These are phyloP conservation scores for Citeromyces siamensis DNA, from an alignment of 1,139 yeast genomes.

Conservation along the genomic window DNA sequence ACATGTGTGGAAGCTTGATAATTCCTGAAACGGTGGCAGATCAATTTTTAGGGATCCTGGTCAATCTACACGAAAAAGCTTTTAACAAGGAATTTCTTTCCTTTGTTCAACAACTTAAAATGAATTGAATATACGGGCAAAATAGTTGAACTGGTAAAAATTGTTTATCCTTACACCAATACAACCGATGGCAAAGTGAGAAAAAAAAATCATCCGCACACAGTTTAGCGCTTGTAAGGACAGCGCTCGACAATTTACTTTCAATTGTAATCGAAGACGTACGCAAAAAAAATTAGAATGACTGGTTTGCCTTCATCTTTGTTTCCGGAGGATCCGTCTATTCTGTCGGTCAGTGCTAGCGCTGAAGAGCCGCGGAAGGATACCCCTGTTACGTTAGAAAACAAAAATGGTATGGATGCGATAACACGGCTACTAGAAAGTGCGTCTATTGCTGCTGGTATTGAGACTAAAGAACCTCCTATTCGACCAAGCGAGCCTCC, in stretches of 20 bases:
- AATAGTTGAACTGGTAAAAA: neutral
- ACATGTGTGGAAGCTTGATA: neutral
- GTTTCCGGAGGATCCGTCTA: conserved; percentile 1
- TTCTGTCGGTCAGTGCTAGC: conserved; percentile 10
- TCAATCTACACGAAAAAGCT: neutral
- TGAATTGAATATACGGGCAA: neutral
- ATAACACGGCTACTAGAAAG: conserved; percentile 15
- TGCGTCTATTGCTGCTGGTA: conserved; percentile 30
- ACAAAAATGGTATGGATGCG: conserved; percentile 12
- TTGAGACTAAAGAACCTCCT: conserved; percentile 26
- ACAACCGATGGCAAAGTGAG: conserved; percentile 1
- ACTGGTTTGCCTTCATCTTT: neutral
- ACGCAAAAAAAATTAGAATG: neutral
- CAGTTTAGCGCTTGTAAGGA: neutral
- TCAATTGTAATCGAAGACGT: too few relatives aligned
- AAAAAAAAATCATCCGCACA: conserved; percentile 1
- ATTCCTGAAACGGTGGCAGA: neutral
- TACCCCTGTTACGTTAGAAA: neutral
- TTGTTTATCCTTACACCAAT: neutral
- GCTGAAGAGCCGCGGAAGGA: conserved; percentile 7
- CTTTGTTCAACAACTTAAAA: neutral
- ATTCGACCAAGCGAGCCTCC: conserved; percentile 23
- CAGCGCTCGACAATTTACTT: neutral
- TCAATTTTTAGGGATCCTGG: neutral
- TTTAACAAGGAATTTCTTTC: neutral